These are phyloP conservation scores for Nitzschia inconspicua DNA, from an alignment of 108 stramenopile species.

Conservation along the genomic window DNA sequence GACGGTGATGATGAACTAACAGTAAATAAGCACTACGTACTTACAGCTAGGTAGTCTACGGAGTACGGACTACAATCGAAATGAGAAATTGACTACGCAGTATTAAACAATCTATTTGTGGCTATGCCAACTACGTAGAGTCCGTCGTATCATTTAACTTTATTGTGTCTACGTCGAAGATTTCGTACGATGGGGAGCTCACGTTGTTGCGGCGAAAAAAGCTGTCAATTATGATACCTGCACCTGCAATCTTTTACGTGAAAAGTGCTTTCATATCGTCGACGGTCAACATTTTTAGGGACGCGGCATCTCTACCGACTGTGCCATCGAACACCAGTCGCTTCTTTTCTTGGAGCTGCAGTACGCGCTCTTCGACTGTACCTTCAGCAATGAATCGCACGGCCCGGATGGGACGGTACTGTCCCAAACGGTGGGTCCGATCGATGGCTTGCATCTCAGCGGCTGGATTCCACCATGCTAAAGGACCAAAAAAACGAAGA, in stretches of 20 bases:
- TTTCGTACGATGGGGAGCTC: too few relatives aligned
- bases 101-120: too few relatives aligned
- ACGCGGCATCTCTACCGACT: slow-evolving; percentile 84
- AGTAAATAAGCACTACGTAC: too few relatives aligned
- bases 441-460: slow-evolving; percentile 99
- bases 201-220: too few relatives aligned
- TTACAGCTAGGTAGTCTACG: too few relatives aligned
- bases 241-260: slow-evolving; percentile 32
- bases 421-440: slow-evolving; percentile 95
- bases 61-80: too few relatives aligned
- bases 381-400: slow-evolving; percentile 94
- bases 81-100: too few relatives aligned
- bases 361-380: slow-evolving; percentile 96
- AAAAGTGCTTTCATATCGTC: slow-evolving; percentile 89
- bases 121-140: too few relatives aligned
- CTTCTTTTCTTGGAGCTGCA: slow-evolving; percentile 98
- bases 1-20: too few relatives aligned
- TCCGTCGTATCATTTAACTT: too few relatives aligned
- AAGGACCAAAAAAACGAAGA: background rate
- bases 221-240: too few relatives aligned
- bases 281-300: slow-evolving; percentile 81
- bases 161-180: too few relatives aligned
- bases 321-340: slow-evolving; percentile 95
- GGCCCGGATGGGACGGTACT: slow-evolving; percentile 91
- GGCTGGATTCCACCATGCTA: slow-evolving; percentile 63